phyloP scores from a whole-genome alignment of 768 basidiomycete species.

The Suillus fuscotomentosus region DNA sequence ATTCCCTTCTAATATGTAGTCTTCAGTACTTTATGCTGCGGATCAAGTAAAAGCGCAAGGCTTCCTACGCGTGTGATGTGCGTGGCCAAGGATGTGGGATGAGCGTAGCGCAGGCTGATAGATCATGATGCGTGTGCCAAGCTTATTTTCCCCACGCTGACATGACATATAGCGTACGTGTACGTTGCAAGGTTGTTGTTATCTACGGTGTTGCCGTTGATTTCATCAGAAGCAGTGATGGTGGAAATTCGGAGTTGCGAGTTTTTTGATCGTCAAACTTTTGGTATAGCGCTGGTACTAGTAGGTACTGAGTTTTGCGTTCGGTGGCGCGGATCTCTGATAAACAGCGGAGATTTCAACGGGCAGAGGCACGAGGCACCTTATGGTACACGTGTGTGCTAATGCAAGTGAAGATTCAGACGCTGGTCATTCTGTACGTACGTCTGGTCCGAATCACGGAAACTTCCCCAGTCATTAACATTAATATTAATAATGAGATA shows the following conservation, averaged over 20 bases:
- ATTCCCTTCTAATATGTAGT: background rate
- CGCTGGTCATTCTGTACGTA: background rate
- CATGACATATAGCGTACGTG: background rate
- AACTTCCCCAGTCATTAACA: background rate
- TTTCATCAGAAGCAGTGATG: background rate
- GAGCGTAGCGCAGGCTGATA: background rate
- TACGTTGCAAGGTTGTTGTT: background rate
- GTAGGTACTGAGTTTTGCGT: background rate
- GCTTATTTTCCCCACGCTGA: background rate
- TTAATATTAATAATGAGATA: background rate
- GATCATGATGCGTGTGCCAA: background rate
- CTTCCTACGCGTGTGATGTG: background rate
- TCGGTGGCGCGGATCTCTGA: background rate
- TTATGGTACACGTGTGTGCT: background rate
- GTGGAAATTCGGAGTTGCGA: background rate
- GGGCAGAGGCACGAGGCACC: background rate
- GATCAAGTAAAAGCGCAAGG: background rate
- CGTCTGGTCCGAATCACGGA: background rate
- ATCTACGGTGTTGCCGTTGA: background rate
- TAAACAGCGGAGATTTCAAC: background rate
- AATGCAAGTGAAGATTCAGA: background rate
- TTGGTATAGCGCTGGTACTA: background rate
- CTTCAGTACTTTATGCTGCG: background rate
- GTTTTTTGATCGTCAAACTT: background rate
- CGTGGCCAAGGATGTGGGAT: background rate